Percentiles rank a stretch among this genome's conserved stretches.
Conservation (phyloP, 2,329 filamentous ascomycete genomes). For the Fonsecaea erecta region DNA sequence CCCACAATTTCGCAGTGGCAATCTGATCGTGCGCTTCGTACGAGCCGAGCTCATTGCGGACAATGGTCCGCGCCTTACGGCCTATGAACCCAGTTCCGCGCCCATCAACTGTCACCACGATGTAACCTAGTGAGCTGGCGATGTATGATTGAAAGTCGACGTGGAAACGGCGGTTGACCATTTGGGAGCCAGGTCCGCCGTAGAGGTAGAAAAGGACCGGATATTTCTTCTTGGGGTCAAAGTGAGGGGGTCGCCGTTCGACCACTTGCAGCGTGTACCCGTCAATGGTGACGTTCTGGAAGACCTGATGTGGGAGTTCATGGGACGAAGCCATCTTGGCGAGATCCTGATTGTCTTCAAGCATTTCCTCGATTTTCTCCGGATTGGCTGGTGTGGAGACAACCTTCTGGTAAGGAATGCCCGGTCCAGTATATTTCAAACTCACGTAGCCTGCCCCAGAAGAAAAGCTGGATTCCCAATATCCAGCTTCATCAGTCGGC, state of each 20-base stretch:
- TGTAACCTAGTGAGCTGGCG: constrained; percentile 82
- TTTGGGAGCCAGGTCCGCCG: constrained; percentile 90
- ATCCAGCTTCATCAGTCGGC: constrained; percentile 72
- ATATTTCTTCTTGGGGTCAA: constrained; percentile 75
- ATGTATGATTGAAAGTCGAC: constrained; percentile 92
- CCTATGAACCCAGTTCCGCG: constrained; percentile 91
- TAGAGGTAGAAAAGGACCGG: constrained; percentile 96
- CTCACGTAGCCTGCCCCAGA: constrained; percentile 78
- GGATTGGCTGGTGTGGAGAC: constrained; percentile 76
- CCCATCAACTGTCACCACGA: constrained; percentile 93
- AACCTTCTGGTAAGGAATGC: constrained; percentile 88
- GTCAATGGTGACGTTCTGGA: constrained; percentile 82
- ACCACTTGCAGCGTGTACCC: constrained; percentile 73
- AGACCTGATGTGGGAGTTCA: constrained; percentile 81
- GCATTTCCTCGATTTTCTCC: constrained; percentile 66
- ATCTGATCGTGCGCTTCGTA: constrained; percentile 92
- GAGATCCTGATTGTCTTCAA: constrained; percentile 79
- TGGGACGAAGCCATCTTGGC: constrained; percentile 72
- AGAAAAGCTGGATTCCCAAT: constrained; percentile 84
- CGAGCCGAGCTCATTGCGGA: constrained; percentile 81
- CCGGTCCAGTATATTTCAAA: constrained; percentile 81
- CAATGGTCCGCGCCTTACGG: constrained; percentile 77
- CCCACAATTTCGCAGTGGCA: constrained; percentile 82
- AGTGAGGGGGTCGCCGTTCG: constrained; percentile 88
- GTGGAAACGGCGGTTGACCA: constrained; percentile 76